phyloP scores from a whole-genome alignment of 2,329 filamentous ascomycete genomes.

The Diaporthe sp. region DNA sequence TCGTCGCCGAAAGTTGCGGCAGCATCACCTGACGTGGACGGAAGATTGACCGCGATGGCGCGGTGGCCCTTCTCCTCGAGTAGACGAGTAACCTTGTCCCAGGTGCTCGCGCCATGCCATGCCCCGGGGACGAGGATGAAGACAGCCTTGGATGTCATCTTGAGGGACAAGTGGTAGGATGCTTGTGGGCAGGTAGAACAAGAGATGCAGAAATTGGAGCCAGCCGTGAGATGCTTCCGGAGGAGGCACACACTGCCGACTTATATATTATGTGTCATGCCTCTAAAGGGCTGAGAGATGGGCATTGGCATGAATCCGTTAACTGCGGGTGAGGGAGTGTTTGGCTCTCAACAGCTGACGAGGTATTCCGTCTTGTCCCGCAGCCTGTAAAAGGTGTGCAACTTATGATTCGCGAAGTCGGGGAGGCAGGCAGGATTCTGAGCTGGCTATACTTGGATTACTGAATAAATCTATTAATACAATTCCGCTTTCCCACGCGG shows the following conservation, averaged over 20 bases:
- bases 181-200: background rate
- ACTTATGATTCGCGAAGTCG: background rate
- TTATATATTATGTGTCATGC: background rate
- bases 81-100: conserved; percentile 52
- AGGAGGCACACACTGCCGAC: background rate
- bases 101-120: conserved; percentile 60
- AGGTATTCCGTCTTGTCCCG: background rate
- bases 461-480: background rate
- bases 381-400: background rate
- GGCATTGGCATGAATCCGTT: background rate
- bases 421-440: background rate
- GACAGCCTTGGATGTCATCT: conserved; percentile 13
- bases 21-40: conserved; percentile 53
- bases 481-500: background rate
- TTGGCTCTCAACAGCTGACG: background rate
- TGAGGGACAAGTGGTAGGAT: background rate
- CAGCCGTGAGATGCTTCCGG: background rate
- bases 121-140: conserved; percentile 63
- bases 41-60: conserved; percentile 55
- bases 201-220: background rate
- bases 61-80: conserved; percentile 52
- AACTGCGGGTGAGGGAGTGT: background rate
- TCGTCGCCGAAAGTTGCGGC: conserved; percentile 58
- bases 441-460: background rate
- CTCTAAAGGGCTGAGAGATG: background rate